phyloP scores from a whole-genome alignment of 768 basidiomycete genomes.

The Pulveroboletus frians region DNA sequence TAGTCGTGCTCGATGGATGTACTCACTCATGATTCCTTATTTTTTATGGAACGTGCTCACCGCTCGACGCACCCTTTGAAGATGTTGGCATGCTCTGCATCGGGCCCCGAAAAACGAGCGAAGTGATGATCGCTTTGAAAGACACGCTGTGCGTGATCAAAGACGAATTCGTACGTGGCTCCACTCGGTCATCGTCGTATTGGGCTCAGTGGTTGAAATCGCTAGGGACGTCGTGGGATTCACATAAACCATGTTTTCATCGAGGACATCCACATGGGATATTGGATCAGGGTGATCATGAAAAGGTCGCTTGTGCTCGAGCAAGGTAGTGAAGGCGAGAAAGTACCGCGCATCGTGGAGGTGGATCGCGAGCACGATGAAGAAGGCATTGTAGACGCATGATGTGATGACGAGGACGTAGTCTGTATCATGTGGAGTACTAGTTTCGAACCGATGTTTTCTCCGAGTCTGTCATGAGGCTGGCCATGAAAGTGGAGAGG shows the following conservation, averaged over 20 bases:
- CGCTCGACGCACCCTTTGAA: conserved; percentile 1
- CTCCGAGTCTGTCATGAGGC: too few relatives aligned
- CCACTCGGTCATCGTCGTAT: neutral
- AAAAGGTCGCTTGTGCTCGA: neutral
- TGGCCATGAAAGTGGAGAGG: too few relatives aligned
- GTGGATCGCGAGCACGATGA: neutral
- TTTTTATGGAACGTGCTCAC: neutral
- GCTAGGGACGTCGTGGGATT: conserved; percentile 2
- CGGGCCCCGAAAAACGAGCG: conserved; percentile 1
- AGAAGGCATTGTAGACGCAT: neutral
- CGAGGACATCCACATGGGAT: conserved; percentile 17
- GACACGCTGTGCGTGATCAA: neutral
- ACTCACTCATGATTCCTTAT: neutral
- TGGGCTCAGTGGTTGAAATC: too few relatives aligned
- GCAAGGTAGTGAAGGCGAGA: neutral
- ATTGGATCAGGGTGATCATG: conserved; percentile 11
- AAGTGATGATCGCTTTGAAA: neutral
- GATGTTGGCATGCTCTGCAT: conserved; percentile 11
- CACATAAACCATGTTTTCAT: neutral
- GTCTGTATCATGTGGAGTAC: too few relatives aligned
- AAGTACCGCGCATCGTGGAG: neutral
- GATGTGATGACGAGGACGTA: neutral
- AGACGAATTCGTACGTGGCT: conserved; percentile 10
- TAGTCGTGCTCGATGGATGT: neutral
- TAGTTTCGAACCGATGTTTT: too few relatives aligned